These are phyloP conservation scores for Xylaria polymorpha DNA, from an alignment of 2,329 filamentous ascomycete genomes.

Conservation along the genomic window DNA sequence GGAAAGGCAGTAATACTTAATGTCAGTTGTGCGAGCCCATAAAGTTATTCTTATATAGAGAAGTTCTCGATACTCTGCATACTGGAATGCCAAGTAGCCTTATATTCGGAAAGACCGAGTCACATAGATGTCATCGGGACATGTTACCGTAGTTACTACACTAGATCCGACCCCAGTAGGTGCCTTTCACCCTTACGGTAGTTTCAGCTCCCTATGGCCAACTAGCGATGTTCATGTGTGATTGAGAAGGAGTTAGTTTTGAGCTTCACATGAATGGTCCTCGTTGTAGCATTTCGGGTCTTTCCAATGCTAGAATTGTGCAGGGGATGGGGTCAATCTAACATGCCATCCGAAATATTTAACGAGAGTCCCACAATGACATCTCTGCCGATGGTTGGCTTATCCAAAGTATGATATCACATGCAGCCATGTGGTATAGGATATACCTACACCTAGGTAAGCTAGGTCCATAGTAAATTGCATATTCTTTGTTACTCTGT, in stretches of 20 bases:
- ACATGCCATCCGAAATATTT: background rate
- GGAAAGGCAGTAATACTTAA: background rate
- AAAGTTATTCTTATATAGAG: background rate
- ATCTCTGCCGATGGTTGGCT: constrained; percentile 1
- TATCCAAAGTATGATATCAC: constrained; percentile 7
- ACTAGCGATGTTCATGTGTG: background rate
- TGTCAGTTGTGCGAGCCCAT: background rate
- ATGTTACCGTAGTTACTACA: constrained; percentile 5
- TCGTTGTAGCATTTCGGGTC: background rate
- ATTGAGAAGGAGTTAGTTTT: background rate
- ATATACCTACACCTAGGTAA: constrained; percentile 18
- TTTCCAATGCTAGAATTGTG: background rate
- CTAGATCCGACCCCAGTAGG: background rate
- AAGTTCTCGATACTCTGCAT: background rate
- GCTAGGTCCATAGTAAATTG: constrained; percentile 10
- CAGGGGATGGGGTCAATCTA: background rate
- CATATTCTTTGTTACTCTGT: background rate
- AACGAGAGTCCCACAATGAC: background rate
- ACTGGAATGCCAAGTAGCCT: background rate
- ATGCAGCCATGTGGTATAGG: background rate
- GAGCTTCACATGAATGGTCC: background rate
- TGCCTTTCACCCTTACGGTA: constrained; percentile 1
- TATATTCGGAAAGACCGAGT: background rate
- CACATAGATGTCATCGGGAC: constrained; percentile 1
- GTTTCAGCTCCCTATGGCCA: background rate